These are phyloP conservation scores for Myriosclerotinia curreyana DNA, from an alignment of 2,329 filamentous ascomycete genomes.

Conservation along the genomic window DNA sequence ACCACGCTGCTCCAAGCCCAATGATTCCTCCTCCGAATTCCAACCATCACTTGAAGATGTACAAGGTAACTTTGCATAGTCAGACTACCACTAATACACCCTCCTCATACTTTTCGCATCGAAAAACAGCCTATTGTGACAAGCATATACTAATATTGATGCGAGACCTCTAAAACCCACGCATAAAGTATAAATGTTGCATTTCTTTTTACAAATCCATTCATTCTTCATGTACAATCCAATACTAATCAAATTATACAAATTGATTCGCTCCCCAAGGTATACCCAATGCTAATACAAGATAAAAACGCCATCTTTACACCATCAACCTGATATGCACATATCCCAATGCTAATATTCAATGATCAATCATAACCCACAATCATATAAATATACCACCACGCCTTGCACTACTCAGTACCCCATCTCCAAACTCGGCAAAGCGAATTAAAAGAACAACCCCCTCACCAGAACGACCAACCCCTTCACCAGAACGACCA, in stretches of 20 bases:
- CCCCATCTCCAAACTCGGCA: background rate
- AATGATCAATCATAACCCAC: background rate
- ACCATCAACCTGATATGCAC: background rate
- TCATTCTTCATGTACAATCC: background rate
- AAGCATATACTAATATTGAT: too few relatives aligned
- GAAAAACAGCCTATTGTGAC: too few relatives aligned
- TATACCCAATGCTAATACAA: background rate
- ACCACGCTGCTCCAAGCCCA: too few relatives aligned
- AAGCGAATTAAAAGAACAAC: too few relatives aligned
- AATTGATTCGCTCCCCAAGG: background rate
- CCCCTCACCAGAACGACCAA: conserved; percentile 28
- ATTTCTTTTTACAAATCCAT: too few relatives aligned
- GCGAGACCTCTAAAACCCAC: too few relatives aligned
- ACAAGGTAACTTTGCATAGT: too few relatives aligned
- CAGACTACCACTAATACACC: too few relatives aligned
- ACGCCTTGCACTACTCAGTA: background rate
- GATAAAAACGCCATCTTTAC: conserved; percentile 8
- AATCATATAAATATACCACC: background rate
- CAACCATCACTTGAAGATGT: too few relatives aligned
- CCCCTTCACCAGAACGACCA: conserved; percentile 28
- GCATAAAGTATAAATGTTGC: too few relatives aligned
- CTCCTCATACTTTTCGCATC: too few relatives aligned
- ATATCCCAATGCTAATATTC: background rate
- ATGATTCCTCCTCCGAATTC: too few relatives aligned
- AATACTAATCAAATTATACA: background rate